A percentile compares a stretch with the other conserved stretches of the same genome.
Evolutionary conservation across 257 asterid genomes (phyloP).

Genomic region (Asclepias syriaca): DNA sequence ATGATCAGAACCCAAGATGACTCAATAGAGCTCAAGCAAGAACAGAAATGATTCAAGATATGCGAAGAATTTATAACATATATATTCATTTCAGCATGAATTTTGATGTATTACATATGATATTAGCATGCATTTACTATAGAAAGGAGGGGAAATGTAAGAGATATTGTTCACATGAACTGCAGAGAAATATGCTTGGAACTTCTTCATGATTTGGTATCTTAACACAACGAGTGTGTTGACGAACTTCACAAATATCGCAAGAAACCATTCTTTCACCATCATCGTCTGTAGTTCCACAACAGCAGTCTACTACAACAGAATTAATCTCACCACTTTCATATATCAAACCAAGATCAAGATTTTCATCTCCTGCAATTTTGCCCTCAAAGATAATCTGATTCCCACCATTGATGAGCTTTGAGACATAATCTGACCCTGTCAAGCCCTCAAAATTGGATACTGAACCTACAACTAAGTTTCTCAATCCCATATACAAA

Average conservation of each 20-base stretch:
- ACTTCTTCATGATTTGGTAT: slow-evolving; percentile 49
- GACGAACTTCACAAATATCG: slow-evolving; percentile 85
- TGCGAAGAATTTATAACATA: too few species aligned
- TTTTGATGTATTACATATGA: too few species aligned
- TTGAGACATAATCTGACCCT: slow-evolving; percentile 56
- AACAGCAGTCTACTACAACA: slow-evolving; percentile 63
- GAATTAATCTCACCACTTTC: slow-evolving; percentile 22
- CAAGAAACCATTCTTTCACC: slow-evolving; percentile 89
- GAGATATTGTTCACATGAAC: slow-evolving; percentile 65
- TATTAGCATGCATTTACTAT: slow-evolving; percentile 16
- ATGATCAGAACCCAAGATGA: neutral
- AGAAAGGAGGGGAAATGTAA: slow-evolving; percentile 49
- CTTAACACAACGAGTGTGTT: slow-evolving; percentile 68
- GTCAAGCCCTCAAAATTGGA: slow-evolving; percentile 22
- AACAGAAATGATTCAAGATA: neutral
- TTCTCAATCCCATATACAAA: slow-evolving; percentile 46
- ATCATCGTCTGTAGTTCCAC: slow-evolving; percentile 73
- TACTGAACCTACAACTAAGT: slow-evolving; percentile 29
- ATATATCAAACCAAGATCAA: slow-evolving; percentile 21
- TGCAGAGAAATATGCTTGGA: slow-evolving; percentile 66
- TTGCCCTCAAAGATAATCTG: slow-evolving; percentile 44
- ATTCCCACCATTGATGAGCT: slow-evolving; percentile 41
- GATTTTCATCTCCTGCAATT: slow-evolving; percentile 14
- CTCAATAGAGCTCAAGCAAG: neutral
- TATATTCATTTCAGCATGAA: too few species aligned